Conservation (phyloP, 768 basidiomycete genomes). For the Crassisporium funariophilum region DNA sequence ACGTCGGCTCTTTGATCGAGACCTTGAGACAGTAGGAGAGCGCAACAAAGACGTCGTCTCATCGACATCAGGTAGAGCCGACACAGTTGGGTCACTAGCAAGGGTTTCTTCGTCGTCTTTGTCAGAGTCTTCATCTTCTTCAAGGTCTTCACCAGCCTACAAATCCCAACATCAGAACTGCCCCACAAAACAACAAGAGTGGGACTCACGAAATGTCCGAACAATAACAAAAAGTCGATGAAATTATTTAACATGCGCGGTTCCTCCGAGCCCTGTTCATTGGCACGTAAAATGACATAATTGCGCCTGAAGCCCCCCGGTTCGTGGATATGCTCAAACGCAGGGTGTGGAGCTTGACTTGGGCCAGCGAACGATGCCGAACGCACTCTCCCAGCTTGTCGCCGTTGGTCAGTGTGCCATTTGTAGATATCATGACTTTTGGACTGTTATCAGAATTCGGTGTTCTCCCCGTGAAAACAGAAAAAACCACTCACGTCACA, state of each 20-base stretch:
- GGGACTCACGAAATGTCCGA: constrained; percentile 89
- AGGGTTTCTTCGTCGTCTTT: constrained; percentile 65
- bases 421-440: constrained; percentile 90
- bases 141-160: constrained; percentile 89
- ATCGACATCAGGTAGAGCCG: constrained; percentile 29
- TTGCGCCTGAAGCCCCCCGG: constrained; percentile 94
- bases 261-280: constrained; percentile 64
- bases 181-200: background rate
- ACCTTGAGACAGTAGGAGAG: constrained; percentile 25
- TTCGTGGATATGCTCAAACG: constrained; percentile 91
- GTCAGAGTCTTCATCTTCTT: constrained; percentile 85
- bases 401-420: constrained; percentile 80
- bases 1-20: constrained; percentile 53
- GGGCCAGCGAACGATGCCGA: constrained; percentile 71
- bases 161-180: constrained; percentile 10
- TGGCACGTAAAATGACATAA: constrained; percentile 75
- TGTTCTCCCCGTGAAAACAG: constrained; percentile 6
- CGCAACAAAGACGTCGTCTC: constrained; percentile 63
- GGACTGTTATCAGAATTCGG: no score
- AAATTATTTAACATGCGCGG: constrained; percentile 78
- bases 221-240: constrained; percentile 92
- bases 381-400: constrained; percentile 61
- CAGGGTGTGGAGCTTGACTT: constrained; percentile 62
- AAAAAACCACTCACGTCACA: constrained; percentile 71
- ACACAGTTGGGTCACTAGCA: constrained; percentile 23